phyloP scores from a whole-genome alignment of 2,329 filamentous ascomycete species.

The Thermochaetoides dissita region DNA sequence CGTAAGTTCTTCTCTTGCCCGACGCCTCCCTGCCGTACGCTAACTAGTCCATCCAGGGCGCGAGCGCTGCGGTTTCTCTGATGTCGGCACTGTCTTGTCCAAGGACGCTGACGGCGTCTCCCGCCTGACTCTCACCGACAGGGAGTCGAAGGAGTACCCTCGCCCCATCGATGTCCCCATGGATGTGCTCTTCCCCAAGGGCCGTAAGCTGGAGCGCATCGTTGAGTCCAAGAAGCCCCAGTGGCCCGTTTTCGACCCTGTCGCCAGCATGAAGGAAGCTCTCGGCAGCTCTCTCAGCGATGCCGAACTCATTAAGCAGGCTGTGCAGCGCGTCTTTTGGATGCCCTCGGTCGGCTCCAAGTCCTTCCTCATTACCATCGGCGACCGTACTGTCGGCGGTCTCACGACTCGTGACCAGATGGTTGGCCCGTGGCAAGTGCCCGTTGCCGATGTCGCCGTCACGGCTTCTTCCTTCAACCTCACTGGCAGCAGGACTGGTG shows the following conservation, averaged over 20 bases:
- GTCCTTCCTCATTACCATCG: conserved; percentile 93
- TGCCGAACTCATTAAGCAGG: conserved; percentile 44
- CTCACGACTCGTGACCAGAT: conserved; percentile 84
- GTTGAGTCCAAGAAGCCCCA: conserved; percentile 56
- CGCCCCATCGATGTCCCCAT: conserved; percentile 81
- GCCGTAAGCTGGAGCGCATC: conserved; percentile 63
- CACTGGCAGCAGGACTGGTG: conserved; percentile 55
- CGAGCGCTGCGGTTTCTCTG: conserved; percentile 84
- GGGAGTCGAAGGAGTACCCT: conserved; percentile 60
- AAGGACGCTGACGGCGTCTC: conserved; percentile 49
- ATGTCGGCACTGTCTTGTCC: conserved; percentile 65
- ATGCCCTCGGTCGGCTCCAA: conserved; percentile 92
- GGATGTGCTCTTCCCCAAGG: conserved; percentile 75
- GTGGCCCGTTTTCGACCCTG: conserved; percentile 59
- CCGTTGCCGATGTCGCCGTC: conserved; percentile 86
- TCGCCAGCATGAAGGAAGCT: conserved; percentile 48
- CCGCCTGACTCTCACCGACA: conserved; percentile 66
- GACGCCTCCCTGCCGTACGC: background rate
- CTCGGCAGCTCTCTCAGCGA: conserved; percentile 40
- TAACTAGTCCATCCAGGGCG: conserved; percentile 36
- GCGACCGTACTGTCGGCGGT: conserved; percentile 81
- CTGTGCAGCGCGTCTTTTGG: conserved; percentile 66
- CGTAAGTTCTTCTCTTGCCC: conserved; percentile 23
- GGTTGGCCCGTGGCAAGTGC: conserved; percentile 91
- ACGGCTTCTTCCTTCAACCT: conserved; percentile 67